phyloP scores from a whole-genome alignment of 441 rosid species.

The Macaranga tanarius region DNA sequence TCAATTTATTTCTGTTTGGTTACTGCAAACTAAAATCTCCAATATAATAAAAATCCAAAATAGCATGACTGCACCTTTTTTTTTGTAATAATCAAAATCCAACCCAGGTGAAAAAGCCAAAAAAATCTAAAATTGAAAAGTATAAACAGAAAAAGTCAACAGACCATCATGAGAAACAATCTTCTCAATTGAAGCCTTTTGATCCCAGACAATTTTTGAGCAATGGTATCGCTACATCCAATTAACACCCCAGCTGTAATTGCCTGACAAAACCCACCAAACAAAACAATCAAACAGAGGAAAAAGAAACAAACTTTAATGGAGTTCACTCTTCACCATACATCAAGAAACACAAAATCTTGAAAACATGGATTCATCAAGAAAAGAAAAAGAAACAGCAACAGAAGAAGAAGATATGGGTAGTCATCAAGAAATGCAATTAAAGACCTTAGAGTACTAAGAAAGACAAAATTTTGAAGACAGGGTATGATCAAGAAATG shows the following conservation, averaged over 20 bases:
- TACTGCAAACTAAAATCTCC: background rate
- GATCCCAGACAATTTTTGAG: conserved; percentile 82
- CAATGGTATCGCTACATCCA: conserved; percentile 70
- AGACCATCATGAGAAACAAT: conserved; percentile 64
- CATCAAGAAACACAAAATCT: background rate
- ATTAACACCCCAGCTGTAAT: conserved; percentile 72
- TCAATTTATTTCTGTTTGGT: background rate
- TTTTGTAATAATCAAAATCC: too few species aligned
- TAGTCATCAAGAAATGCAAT: too few species aligned
- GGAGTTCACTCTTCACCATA: too few species aligned
- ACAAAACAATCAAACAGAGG: background rate
- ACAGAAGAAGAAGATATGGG: too few species aligned
- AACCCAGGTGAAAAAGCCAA: background rate
- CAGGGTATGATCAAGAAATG: background rate
- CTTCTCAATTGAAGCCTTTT: conserved; percentile 68
- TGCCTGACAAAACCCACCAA: conserved; percentile 45
- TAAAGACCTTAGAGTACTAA: too few species aligned
- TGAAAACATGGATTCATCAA: background rate
- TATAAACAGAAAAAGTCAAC: conserved; percentile 21
- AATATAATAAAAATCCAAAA: background rate
- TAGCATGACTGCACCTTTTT: background rate
- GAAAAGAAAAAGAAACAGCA: background rate
- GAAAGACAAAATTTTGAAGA: background rate
- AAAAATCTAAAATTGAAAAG: background rate
- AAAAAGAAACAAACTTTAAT: background rate